A percentile compares a stretch with the other conserved stretches of the same genome.
phyloP scores from a whole-genome alignment of 2,329 filamentous ascomycete species.

The Neopestalotiopsis sp. region DNA sequence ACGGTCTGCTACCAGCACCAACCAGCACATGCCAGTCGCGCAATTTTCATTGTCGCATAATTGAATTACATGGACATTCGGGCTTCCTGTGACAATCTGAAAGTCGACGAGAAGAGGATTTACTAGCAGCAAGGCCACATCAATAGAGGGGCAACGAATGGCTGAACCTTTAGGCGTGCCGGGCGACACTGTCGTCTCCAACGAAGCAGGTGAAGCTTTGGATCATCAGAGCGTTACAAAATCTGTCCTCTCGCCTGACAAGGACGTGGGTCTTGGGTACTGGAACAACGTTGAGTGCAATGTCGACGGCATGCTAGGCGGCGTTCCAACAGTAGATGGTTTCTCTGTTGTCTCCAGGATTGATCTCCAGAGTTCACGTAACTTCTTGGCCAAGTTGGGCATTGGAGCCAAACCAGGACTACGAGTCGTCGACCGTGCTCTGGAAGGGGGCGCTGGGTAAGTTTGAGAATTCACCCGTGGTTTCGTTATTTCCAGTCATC shows the following conservation, averaged over 20 bases:
- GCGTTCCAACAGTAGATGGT: constrained; percentile 38
- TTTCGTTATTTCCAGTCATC: neutral
- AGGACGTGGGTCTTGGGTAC: constrained; percentile 45
- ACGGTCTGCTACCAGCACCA: too few relatives aligned
- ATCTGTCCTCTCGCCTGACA: constrained; percentile 18
- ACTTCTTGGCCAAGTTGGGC: constrained; percentile 73
- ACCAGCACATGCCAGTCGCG: too few relatives aligned
- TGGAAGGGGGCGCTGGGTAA: constrained; percentile 49
- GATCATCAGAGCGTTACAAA: neutral
- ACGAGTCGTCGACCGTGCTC: constrained; percentile 31
- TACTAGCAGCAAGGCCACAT: too few relatives aligned
- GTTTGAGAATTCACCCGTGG: constrained; percentile 21
- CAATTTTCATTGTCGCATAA: too few relatives aligned
- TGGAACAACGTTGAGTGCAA: constrained; percentile 52
- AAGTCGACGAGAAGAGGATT: too few relatives aligned
- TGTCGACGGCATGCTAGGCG: constrained; percentile 79
- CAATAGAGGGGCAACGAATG: too few relatives aligned
- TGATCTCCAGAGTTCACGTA: constrained; percentile 73
- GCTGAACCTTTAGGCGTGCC: neutral
- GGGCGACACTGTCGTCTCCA: neutral
- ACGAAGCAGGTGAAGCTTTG: neutral
- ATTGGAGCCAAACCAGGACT: constrained; percentile 42
- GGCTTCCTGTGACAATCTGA: too few relatives aligned
- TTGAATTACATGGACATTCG: too few relatives aligned
- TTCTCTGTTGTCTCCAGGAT: constrained; percentile 66